A percentile compares a stretch with the other conserved stretches of the same genome.
Evolutionary conservation across 192 early-diverging fungal genomes (phyloP).

Genomic region (Backusella liffmaniae): DNA sequence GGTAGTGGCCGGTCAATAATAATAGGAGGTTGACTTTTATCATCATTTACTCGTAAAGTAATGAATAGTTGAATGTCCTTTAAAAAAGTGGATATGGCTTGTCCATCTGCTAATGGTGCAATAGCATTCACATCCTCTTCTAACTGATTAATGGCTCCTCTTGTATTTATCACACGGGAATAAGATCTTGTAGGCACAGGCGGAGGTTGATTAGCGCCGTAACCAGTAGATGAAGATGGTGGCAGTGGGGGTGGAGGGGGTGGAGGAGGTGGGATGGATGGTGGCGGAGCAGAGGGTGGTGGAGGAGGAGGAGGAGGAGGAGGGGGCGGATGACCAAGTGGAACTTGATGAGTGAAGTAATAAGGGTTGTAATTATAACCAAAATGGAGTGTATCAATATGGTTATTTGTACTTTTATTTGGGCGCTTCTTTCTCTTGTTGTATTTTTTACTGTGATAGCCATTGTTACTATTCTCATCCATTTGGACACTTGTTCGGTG

Average conservation of each 20-base stretch:
- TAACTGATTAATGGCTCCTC: not conserved
- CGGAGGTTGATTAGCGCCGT: not conserved
- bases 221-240: not conserved
- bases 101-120: not conserved
- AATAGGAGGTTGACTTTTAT: not conserved
- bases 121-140: not conserved
- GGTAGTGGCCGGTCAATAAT: not conserved
- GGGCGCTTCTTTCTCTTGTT: not conserved
- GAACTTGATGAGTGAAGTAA: not conserved
- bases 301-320: not conserved
- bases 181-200: not conserved
- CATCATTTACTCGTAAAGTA: not conserved
- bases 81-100: not conserved
- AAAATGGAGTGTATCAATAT: not conserved
- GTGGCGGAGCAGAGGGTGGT: not conserved
- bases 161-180: not conserved
- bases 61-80: not conserved
- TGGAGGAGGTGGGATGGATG: not conserved
- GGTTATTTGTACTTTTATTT: not conserved
- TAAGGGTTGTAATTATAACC: not conserved
- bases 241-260: not conserved
- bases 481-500: not conserved
- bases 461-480: not conserved
- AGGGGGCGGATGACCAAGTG: not conserved
- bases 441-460: not conserved